phyloP scores from a whole-genome alignment of 352 stramenopile genomes.

The Phytophthora idaei region DNA sequence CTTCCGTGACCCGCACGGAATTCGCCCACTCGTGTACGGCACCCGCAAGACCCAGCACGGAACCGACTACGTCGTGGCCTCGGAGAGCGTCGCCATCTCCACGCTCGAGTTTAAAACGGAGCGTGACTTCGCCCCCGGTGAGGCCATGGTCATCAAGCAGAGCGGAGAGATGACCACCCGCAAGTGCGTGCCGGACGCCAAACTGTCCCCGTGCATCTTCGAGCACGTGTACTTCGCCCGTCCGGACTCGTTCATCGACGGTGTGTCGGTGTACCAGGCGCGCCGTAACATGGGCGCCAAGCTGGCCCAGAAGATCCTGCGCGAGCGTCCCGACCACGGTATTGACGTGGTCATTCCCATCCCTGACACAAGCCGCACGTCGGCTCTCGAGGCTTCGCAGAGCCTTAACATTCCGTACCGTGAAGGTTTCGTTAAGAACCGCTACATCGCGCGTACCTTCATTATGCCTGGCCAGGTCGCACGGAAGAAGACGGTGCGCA shows the following conservation, averaged over 20 bases:
- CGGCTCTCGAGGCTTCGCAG: slow-evolving; percentile 91
- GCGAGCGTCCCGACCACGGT: slow-evolving; percentile 89
- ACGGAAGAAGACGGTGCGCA: slow-evolving; percentile 96
- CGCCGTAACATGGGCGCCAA: slow-evolving; percentile 98
- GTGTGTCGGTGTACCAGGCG: slow-evolving; percentile 97
- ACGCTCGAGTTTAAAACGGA: slow-evolving; percentile 96
- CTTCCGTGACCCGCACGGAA: slow-evolving; percentile 98
- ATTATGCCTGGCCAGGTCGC: slow-evolving; percentile 99
- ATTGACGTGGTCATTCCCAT: slow-evolving; percentile 99
- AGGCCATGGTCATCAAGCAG: slow-evolving; percentile 96
- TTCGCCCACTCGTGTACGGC: slow-evolving; percentile 96
- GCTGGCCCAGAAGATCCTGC: slow-evolving; percentile 96
- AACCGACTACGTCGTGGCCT: slow-evolving; percentile 95
- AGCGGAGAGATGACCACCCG: slow-evolving; percentile 86
- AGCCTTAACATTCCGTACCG: slow-evolving; percentile 93
- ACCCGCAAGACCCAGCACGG: slow-evolving; percentile 81
- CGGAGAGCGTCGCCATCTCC: slow-evolving; percentile 98
- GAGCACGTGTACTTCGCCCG: slow-evolving; percentile 99
- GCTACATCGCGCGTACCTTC: slow-evolving; percentile 99
- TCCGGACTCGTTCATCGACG: slow-evolving; percentile 99
- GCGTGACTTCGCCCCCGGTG: slow-evolving; percentile 95
- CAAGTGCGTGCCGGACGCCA: slow-evolving; percentile 72
- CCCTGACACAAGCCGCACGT: slow-evolving; percentile 97
- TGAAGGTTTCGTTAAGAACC: slow-evolving; percentile 99
- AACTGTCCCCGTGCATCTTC: slow-evolving; percentile 98